Conservation (phyloP, 345 rosid species). For the Euphorbia peplus region DNA sequence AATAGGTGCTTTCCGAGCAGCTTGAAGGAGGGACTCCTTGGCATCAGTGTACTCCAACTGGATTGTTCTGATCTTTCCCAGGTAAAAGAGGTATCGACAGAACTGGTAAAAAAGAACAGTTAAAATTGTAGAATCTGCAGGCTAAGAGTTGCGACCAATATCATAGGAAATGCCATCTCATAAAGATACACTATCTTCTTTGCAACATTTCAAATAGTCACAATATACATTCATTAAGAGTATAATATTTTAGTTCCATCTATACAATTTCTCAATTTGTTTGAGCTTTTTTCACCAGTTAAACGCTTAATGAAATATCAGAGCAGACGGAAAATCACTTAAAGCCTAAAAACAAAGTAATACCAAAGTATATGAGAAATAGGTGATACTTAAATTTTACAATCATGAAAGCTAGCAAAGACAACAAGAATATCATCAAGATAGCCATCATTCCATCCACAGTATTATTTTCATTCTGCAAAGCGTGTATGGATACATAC, state of each 20-base stretch:
- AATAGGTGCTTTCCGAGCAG: slow-evolving; percentile 84
- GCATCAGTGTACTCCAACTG: slow-evolving; percentile 91
- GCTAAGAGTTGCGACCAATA: background rate
- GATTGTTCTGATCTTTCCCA: slow-evolving; percentile 82
- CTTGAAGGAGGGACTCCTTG: slow-evolving; percentile 82
- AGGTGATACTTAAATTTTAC: background rate
- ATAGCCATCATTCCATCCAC: background rate
- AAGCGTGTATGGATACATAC: background rate
- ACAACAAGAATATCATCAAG: background rate
- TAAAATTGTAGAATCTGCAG: background rate
- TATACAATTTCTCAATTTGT: background rate
- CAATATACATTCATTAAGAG: background rate
- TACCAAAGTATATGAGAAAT: background rate
- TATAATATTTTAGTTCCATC: background rate
- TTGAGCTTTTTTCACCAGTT: slow-evolving; percentile 4
- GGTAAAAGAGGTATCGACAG: slow-evolving; percentile 79
- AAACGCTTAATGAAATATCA: background rate
- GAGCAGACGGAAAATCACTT: background rate
- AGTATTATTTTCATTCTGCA: background rate
- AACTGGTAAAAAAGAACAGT: slow-evolving; percentile 45
- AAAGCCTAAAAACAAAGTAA: background rate
- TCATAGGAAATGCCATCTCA: slow-evolving; percentile 1
- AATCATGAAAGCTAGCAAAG: background rate
- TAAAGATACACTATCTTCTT: background rate
- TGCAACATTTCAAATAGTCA: background rate